Conservation (phyloP, 1,284 basidiomycete species). For the Lignosus rhinocerotis region DNA sequence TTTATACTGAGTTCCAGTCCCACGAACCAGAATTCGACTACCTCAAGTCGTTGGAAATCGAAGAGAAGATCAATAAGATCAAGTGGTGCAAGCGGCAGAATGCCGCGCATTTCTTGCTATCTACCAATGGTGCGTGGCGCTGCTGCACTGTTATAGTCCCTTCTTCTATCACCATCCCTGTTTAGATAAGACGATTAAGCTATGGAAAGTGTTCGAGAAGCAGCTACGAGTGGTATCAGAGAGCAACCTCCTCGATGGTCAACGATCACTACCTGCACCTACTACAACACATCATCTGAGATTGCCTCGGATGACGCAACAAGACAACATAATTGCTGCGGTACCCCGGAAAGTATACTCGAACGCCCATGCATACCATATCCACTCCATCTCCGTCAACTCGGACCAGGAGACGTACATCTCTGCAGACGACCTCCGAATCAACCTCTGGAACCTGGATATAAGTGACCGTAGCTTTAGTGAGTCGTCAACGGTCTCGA, state of each 20-base stretch:
- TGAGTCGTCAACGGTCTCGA: constrained; percentile 49
- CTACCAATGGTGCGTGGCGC: constrained; percentile 82
- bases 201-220: constrained; percentile 99
- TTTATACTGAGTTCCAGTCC: constrained; percentile 99
- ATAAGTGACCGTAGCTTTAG: constrained; percentile 99
- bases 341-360: constrained; percentile 99
- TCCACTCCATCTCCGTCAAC: constrained; percentile 99
- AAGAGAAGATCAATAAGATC: constrained; percentile 99
- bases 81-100: constrained; percentile 99
- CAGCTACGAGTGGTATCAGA: constrained; percentile 94
- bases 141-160: not conserved
- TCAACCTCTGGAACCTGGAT: constrained; percentile 98
- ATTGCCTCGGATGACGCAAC: constrained; percentile 87
- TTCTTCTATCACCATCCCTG: not conserved
- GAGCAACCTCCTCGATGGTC: constrained; percentile 90
- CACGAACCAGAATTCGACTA: constrained; percentile 99
- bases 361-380: constrained; percentile 99
- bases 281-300: constrained; percentile 60
- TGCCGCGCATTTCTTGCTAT: constrained; percentile 94
- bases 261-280: constrained; percentile 64
- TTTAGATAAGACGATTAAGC: constrained; percentile 98
- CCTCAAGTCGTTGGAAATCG: constrained; percentile 98
- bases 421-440: constrained; percentile 93
- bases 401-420: constrained; percentile 99
- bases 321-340: constrained; percentile 98